Conservation (phyloP, 2,329 filamentous ascomycete species). For the Paraconiothyrium brasiliense region DNA sequence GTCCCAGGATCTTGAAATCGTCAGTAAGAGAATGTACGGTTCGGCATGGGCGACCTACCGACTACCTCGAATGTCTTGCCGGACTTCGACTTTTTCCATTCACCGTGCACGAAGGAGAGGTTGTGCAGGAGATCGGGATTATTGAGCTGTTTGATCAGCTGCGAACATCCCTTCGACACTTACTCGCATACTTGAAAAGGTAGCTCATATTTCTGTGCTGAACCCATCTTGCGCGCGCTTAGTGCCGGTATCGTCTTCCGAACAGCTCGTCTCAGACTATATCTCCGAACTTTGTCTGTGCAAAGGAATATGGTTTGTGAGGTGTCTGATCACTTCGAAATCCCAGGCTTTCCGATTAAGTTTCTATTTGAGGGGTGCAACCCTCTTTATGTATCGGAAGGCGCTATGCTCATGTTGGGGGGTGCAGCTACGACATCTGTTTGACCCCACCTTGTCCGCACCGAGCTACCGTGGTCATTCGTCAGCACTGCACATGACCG, state of each 20-base stretch:
- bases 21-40: conserved; percentile 18
- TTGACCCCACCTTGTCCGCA: conserved; percentile 33
- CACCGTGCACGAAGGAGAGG: conserved; percentile 63
- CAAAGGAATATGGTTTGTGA: not conserved
- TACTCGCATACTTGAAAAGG: conserved; percentile 54
- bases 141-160: conserved; percentile 55
- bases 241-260: not conserved
- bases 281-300: not conserved
- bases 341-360: not conserved
- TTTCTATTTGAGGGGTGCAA: not conserved
- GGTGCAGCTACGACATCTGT: conserved; percentile 14
- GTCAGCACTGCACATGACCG: conserved; percentile 15
- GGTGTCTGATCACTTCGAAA: not conserved
- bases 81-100: conserved; percentile 66
- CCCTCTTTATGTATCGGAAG: not conserved
- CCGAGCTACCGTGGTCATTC: conserved; percentile 15
- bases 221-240: conserved; percentile 29
- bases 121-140: conserved; percentile 64
- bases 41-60: conserved; percentile 46
- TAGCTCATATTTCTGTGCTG: conserved; percentile 43
- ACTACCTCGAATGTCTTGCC: conserved; percentile 67
- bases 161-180: not conserved
- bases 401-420: conserved; percentile 8
- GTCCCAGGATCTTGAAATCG: conserved; percentile 58
- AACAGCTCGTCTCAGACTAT: not conserved